Evolutionary conservation across 208 protist species (phyloP).

Genomic region (Acanthamoeba royreba): DNA sequence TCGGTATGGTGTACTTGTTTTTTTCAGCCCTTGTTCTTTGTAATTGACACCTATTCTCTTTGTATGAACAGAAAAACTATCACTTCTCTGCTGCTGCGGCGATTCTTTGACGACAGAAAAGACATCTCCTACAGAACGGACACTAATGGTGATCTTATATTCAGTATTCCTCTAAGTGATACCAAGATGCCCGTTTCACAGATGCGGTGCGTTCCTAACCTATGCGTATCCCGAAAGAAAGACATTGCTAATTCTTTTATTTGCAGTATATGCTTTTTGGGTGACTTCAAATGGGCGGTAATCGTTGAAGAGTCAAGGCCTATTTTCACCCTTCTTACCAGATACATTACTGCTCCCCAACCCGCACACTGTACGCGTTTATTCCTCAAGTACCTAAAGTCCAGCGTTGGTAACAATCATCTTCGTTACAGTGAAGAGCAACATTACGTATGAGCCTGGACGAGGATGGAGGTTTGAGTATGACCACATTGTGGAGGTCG

Average conservation of each 20-base stretch:
- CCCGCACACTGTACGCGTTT: not conserved
- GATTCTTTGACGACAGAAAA: constrained; percentile 27
- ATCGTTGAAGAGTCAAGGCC: not conserved
- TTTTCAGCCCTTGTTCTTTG: not conserved
- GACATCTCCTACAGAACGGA: not conserved
- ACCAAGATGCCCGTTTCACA: not conserved
- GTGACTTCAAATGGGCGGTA: not conserved
- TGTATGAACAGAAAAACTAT: not conserved
- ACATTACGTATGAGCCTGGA: not conserved
- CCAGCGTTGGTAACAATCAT: not conserved
- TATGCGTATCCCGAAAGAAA: not conserved
- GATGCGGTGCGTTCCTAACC: not conserved
- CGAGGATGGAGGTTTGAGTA: not conserved
- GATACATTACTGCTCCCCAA: not conserved
- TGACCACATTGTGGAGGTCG: not conserved
- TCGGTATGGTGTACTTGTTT: not conserved
- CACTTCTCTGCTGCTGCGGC: not conserved
- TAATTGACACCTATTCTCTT: not conserved
- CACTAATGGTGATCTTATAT: not conserved
- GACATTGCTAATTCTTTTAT: not conserved
- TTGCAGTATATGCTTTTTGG: not conserved
- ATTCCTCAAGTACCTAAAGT: not conserved
- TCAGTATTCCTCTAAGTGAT: not conserved
- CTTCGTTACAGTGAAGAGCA: not conserved
- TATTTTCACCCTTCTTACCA: not conserved